These are phyloP conservation scores for Cercospora janseana DNA, from an alignment of 2,329 filamentous ascomycete genomes.

Conservation along the genomic window DNA sequence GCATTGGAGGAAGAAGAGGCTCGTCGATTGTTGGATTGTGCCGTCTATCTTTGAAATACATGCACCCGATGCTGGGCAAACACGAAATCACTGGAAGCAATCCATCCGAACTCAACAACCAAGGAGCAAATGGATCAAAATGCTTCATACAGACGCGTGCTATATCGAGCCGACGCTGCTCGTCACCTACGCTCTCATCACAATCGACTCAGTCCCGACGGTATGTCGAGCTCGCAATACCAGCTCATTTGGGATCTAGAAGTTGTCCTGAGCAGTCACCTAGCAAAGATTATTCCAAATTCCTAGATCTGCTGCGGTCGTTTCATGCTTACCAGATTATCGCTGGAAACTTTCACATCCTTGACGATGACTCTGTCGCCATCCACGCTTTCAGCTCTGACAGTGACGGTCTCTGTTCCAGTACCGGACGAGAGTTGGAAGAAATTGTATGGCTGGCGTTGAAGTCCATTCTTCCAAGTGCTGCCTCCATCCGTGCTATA, in stretches of 20 bases:
- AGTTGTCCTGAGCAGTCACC: conserved; percentile 1
- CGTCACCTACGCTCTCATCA: no score
- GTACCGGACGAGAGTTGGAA: conserved; percentile 61
- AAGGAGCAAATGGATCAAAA: no score
- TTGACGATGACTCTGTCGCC: conserved; percentile 55
- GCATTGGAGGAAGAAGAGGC: no score
- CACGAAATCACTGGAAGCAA: no score
- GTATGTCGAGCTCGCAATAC: no score
- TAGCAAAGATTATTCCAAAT: not conserved
- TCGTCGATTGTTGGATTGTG: no score
- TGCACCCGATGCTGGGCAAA: no score
- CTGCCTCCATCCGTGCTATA: conserved; percentile 25
- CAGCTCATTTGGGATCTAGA: not conserved
- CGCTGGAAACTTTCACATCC: conserved; percentile 47
- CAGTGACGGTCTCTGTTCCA: conserved; percentile 53
- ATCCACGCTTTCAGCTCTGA: conserved; percentile 55
- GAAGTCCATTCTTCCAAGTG: conserved; percentile 24
- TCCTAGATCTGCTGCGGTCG: not conserved
- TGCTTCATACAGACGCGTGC: no score
- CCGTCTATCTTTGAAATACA: no score
- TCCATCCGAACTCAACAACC: no score
- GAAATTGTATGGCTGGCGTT: conserved; percentile 46
- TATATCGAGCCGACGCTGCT: no score
- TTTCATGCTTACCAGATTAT: conserved; percentile 27
- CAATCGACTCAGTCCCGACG: no score